Evolutionary conservation across 202 grass and related monocot species (phyloP).

Genomic region (Brachypodium distachyon): DNA sequence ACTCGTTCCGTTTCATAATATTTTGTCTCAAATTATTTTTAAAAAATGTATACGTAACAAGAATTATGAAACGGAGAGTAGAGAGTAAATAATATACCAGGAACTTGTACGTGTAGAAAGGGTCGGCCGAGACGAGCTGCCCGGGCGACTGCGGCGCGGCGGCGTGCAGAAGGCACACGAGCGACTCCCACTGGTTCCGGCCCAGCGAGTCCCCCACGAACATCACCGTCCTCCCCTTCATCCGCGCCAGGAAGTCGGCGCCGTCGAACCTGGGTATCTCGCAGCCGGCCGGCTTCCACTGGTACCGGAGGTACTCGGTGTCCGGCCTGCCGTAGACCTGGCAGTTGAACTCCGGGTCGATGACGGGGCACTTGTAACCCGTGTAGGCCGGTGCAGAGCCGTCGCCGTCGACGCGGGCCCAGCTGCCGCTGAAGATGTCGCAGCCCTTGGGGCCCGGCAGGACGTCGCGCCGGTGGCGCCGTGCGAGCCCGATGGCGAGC

Average conservation of each 20-base stretch:
- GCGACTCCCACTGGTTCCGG: conserved; percentile 83
- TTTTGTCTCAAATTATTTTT: too few species aligned
- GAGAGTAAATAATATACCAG: too few species aligned
- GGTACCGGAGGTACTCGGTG: conserved; percentile 68
- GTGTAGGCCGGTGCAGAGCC: conserved; percentile 40
- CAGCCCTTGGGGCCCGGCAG: conserved; percentile 22
- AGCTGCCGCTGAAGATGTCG: conserved; percentile 67
- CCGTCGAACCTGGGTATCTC: conserved; percentile 86
- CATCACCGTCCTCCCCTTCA: conserved; percentile 92
- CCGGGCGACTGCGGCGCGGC: conserved; percentile 50
- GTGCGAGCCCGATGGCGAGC: conserved; percentile 8
- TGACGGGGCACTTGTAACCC: conserved; percentile 59
- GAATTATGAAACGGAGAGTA: too few species aligned
- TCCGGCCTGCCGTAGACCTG: conserved; percentile 83
- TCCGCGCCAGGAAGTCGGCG: conserved; percentile 50
- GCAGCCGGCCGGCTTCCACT: conserved; percentile 63
- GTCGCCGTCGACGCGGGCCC: conserved; percentile 49
- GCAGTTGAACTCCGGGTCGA: conserved; percentile 91
- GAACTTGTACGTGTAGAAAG: conserved; percentile 81
- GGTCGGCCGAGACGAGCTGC: conserved; percentile 59
- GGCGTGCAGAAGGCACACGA: conserved; percentile 85
- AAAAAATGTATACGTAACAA: too few species aligned
- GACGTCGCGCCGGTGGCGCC: conserved; percentile 27
- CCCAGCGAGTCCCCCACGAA: conserved; percentile 96
- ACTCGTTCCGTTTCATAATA: too few species aligned